A percentile compares a stretch with the other conserved stretches of the same genome.
Conservation (phyloP, 192 early-diverging fungal genomes). For the Umbelopsis sp. region DNA sequence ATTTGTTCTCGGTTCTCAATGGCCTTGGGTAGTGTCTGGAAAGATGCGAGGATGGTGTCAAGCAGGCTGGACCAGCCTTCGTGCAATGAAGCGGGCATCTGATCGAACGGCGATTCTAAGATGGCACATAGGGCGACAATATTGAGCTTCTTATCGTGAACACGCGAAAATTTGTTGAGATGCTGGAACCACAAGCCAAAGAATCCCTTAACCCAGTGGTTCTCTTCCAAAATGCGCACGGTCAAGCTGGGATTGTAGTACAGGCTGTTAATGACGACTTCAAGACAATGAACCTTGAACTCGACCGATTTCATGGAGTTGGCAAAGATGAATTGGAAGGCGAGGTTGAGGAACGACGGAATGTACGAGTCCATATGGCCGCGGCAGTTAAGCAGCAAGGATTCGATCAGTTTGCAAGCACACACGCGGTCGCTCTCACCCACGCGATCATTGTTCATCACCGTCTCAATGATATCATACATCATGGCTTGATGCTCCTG, state of each 20-base stretch:
- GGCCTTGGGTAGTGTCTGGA: slow-evolving; percentile 74
- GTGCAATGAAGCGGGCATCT: slow-evolving; percentile 75
- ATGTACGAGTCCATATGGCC: slow-evolving; percentile 79
- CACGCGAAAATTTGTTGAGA: slow-evolving; percentile 73
- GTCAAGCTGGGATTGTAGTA: slow-evolving; percentile 86
- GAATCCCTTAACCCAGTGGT: slow-evolving; percentile 73
- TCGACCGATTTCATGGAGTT: slow-evolving; percentile 60
- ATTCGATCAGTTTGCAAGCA: slow-evolving; percentile 84
- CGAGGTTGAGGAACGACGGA: slow-evolving; percentile 71
- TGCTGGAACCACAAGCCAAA: slow-evolving; percentile 76
- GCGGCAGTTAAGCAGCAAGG: slow-evolving; percentile 80
- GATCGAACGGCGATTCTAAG: slow-evolving; percentile 66
- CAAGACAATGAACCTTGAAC: slow-evolving; percentile 77
- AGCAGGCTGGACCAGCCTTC: slow-evolving; percentile 75
- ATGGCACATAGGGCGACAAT: slow-evolving; percentile 78
- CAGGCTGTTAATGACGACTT: slow-evolving; percentile 82
- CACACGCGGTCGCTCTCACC: slow-evolving; percentile 76
- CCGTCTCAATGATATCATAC: slow-evolving; percentile 82
- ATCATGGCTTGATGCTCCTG: slow-evolving; percentile 70
- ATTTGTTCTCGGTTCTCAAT: slow-evolving; percentile 54
- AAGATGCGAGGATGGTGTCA: slow-evolving; percentile 67
- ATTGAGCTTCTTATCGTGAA: slow-evolving; percentile 92
- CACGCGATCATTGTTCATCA: slow-evolving; percentile 79
- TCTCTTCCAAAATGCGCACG: slow-evolving; percentile 76
- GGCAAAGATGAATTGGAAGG: slow-evolving; percentile 65